phyloP scores from a whole-genome alignment of 805 yeast species.

The Clavispora santaluciae region DNA sequence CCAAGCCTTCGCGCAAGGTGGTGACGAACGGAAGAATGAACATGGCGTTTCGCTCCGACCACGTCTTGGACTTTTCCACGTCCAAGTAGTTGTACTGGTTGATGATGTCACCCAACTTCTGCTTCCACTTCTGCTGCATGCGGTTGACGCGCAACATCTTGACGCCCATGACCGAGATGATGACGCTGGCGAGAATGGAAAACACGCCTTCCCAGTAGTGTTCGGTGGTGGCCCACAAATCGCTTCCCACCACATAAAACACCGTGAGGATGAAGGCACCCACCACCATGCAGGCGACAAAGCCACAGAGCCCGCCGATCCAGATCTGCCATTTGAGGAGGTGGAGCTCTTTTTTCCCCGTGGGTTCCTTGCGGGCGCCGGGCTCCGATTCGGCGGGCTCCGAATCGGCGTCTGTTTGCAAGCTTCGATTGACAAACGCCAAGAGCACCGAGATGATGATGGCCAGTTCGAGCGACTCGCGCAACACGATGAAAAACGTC shows the following conservation, averaged over 20 bases:
- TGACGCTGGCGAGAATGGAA: slow-evolving; percentile 40
- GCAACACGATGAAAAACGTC: slow-evolving; percentile 16
- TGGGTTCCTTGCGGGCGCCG: not conserved
- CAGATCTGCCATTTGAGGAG: slow-evolving; percentile 35
- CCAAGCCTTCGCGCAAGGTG: slow-evolving; percentile 83
- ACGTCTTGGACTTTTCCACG: slow-evolving; percentile 14
- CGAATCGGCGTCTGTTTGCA: not conserved
- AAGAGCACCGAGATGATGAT: slow-evolving; percentile 18
- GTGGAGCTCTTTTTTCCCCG: slow-evolving; percentile 10
- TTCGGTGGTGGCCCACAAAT: slow-evolving; percentile 42
- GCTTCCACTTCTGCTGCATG: slow-evolving; percentile 43
- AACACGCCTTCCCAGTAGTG: slow-evolving; percentile 47
- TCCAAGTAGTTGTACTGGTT: slow-evolving; percentile 19
- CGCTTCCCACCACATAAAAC: slow-evolving; percentile 39
- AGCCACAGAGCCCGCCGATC: slow-evolving; percentile 41
- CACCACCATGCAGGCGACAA: slow-evolving; percentile 33
- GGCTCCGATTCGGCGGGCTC: not conserved
- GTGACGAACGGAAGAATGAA: slow-evolving; percentile 81
- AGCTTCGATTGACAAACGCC: slow-evolving; percentile 14
- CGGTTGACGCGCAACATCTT: slow-evolving; percentile 40
- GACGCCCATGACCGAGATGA: slow-evolving; percentile 44
- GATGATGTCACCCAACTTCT: slow-evolving; percentile 29
- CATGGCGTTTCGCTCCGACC: slow-evolving; percentile 57
- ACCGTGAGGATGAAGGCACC: slow-evolving; percentile 36
- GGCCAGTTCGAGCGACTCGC: slow-evolving; percentile 19